Evolutionary conservation across 2,329 filamentous ascomycete species (phyloP).

Genomic region (Didymella segeticola): DNA sequence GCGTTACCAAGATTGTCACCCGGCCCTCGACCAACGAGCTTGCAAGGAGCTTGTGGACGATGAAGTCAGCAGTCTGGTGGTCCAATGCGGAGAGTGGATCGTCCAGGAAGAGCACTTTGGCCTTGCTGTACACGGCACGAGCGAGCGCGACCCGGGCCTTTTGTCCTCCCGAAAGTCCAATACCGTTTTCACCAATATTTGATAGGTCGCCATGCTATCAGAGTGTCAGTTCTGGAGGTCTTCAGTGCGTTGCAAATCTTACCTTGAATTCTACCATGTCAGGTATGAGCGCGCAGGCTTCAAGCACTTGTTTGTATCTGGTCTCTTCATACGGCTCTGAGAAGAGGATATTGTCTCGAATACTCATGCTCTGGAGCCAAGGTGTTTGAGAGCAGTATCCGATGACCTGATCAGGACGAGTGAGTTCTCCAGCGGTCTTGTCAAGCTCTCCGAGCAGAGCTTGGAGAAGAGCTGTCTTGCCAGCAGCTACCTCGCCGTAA

Average conservation of each 20-base stretch:
- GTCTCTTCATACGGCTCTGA: slow-evolving; percentile 71
- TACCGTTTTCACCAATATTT: slow-evolving; percentile 67
- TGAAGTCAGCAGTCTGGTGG: slow-evolving; percentile 68
- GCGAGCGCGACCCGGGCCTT: slow-evolving; percentile 67
- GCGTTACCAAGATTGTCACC: slow-evolving; percentile 67
- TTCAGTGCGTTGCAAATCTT: background rate
- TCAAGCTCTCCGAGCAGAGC: slow-evolving; percentile 67
- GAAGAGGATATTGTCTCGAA: slow-evolving; percentile 72
- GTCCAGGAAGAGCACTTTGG: slow-evolving; percentile 63
- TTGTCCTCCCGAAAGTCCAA: slow-evolving; percentile 67
- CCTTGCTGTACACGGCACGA: slow-evolving; percentile 64
- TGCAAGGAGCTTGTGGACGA: slow-evolving; percentile 64
- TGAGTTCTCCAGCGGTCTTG: slow-evolving; percentile 57
- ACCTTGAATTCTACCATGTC: slow-evolving; percentile 67
- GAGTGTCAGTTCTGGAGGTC: background rate
- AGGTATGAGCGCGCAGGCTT: slow-evolving; percentile 66
- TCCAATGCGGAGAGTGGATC: slow-evolving; percentile 67
- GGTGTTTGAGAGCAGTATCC: slow-evolving; percentile 71
- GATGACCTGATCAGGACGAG: slow-evolving; percentile 62
- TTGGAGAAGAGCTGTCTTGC: slow-evolving; percentile 68
- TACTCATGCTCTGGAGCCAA: slow-evolving; percentile 74
- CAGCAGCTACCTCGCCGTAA: slow-evolving; percentile 68
- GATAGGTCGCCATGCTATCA: slow-evolving; percentile 64
- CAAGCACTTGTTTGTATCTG: slow-evolving; percentile 72
- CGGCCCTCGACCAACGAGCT: slow-evolving; percentile 62